A percentile compares a stretch with the other conserved stretches of the same genome.
Conservation (phyloP, 345 rosid genomes). For the Gossypium australe region DNA sequence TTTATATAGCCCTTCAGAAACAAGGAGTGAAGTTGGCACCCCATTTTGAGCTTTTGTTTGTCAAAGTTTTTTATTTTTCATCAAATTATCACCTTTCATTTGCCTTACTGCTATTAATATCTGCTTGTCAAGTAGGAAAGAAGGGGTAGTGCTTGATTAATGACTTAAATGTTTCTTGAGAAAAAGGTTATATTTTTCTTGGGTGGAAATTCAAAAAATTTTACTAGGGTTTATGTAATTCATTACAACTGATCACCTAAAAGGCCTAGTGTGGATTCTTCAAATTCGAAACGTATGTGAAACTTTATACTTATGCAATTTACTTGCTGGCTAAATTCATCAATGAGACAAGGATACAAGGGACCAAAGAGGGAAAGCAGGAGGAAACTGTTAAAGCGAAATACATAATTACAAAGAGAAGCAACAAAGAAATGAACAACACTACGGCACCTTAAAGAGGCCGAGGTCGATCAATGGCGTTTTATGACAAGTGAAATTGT, state of each 20-base stretch:
- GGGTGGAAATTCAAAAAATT: background rate
- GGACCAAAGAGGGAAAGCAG: background rate
- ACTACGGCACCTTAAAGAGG: constrained; percentile 29
- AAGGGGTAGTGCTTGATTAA: constrained; percentile 12
- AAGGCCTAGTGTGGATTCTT: constrained; percentile 11
- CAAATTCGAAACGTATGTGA: background rate
- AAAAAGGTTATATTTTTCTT: background rate
- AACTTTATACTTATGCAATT: background rate
- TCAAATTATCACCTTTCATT: constrained; percentile 10
- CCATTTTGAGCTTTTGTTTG: constrained; percentile 47
- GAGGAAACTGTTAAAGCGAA: background rate
- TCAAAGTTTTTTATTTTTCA: background rate
- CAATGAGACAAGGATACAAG: background rate
- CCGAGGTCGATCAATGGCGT: constrained; percentile 34
- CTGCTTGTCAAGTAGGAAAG: constrained; percentile 12
- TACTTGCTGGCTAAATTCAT: background rate
- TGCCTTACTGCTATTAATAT: constrained; percentile 6
- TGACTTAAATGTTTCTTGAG: constrained; percentile 5
- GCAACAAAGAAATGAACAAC: constrained; percentile 26
- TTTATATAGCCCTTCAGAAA: constrained; percentile 82
- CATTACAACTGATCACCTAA: constrained; percentile 6
- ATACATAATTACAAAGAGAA: constrained; percentile 12
- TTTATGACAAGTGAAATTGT: constrained; percentile 26
- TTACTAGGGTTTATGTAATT: constrained; percentile 9
- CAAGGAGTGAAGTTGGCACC: constrained; percentile 78